These are phyloP conservation scores for Rhizoctonia solani DNA, from an alignment of 1,284 basidiomycete genomes.

Conservation along the genomic window DNA sequence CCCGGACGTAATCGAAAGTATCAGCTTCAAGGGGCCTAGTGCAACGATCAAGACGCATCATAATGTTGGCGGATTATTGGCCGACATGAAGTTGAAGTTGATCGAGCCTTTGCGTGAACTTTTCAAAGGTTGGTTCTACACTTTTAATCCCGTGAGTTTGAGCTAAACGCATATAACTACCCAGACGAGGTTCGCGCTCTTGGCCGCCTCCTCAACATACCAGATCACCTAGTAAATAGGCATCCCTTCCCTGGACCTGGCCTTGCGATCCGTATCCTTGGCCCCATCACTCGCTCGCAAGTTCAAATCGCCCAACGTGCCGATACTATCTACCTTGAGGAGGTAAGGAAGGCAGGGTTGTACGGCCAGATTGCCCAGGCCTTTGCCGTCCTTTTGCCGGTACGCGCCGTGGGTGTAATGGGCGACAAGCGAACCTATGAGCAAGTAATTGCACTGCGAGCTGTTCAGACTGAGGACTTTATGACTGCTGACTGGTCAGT, in stretches of 20 bases:
- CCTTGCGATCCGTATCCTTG: constrained; percentile 97
- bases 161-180: not conserved
- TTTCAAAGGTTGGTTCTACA: constrained; percentile 82
- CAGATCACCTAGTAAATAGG: constrained; percentile 89
- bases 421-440: constrained; percentile 98
- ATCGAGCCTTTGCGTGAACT: constrained; percentile 97
- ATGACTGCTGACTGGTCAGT: constrained; percentile 94
- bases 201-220: constrained; percentile 89
- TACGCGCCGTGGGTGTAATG: constrained; percentile 97
- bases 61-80: constrained; percentile 95
- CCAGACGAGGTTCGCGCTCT: constrained; percentile 95
- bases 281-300: constrained; percentile 90
- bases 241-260: constrained; percentile 99
- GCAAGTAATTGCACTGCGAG: constrained; percentile 90
- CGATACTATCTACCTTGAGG: constrained; percentile 96
- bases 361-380: constrained; percentile 97
- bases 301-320: constrained; percentile 94
- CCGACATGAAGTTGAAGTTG: constrained; percentile 98
- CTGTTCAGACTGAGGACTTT: constrained; percentile 93
- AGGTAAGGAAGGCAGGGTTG: constrained; percentile 89
- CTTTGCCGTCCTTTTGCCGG: constrained; percentile 95
- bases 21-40: constrained; percentile 98
- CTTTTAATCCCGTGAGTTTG: not conserved
- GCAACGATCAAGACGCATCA: constrained; percentile 99
- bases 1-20: constrained; percentile 99